Base-by-base conservation (phyloP, 2,329 filamentous ascomycete genomes). In the Scytalidium lignicola region DNA sequence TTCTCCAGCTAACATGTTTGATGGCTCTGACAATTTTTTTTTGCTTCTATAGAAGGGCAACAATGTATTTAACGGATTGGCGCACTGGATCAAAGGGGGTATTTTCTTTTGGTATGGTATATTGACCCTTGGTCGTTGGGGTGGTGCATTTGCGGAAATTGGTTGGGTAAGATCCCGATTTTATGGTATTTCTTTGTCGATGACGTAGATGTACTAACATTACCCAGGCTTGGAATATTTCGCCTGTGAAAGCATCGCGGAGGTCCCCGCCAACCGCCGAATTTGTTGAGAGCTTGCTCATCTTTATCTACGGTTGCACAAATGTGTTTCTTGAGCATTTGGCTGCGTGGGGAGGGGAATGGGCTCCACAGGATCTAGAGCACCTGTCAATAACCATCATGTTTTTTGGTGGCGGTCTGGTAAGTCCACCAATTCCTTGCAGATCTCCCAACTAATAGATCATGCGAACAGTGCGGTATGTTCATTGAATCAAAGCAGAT, bases 31-130 rank as follows among this genome's bases (percentile, higher is more conserved):
- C 32, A 5, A n/a, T n/a, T n/a, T n/a, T 37, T 37, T 13, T 9
- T 4, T 37, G 10, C 32, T 13, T 15, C 1, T 3, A 10, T 29
- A 90, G 86, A 83, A 86, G 65, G 85, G 79, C 4, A 66, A 67
- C 19, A 74, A 74, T 2, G 73, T 96, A 50, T 76, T 92, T 73
- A 91, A 84, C 58, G 90, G 92, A 2, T 74, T 96, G 40, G 92
- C 92, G 7, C 92, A 97, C 64, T 96, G 89, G 72, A 83, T 96
- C 66, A 97, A 97, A 66, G 92, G 92, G 42, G 88, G 88, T 3
- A 86, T 97, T 48, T 97, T 97, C 74, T 90, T 96, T 71, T 93
- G 89, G 84, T 89, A 95, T 55, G 92, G 92, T 8, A 70, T 96
- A 19, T 71, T 96, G 52, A 95, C 89, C 0, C 75, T 97, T 3